Evolutionary conservation across 169 alveolate species (phyloP).

Genomic region (Plasmodium reichenowi): DNA sequence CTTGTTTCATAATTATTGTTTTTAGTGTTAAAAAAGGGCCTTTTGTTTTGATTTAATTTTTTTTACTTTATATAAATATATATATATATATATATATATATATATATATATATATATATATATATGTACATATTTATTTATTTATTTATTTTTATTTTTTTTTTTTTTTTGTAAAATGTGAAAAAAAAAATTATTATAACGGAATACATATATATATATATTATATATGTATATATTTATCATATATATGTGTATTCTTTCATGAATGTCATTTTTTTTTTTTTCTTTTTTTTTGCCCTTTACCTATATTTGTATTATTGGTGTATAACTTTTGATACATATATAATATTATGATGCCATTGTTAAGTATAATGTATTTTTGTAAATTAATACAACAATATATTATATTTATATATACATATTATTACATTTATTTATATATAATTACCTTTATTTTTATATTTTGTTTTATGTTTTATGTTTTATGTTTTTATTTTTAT

Average conservation of each 20-base stretch:
- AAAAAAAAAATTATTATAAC: not conserved
- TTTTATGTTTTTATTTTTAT: too few species aligned
- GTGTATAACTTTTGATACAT: too few species aligned
- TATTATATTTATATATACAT: slow-evolving; percentile 2
- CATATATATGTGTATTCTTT: slow-evolving; percentile 5
- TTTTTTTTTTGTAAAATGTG: slow-evolving; percentile 1
- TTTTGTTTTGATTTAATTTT: too few species aligned
- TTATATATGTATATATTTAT: slow-evolving; percentile 6
- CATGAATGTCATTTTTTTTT: not conserved
- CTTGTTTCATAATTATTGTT: too few species aligned
- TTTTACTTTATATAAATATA: not conserved
- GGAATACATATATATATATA: not conserved
- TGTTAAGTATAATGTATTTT: not conserved
- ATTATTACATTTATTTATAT: slow-evolving; percentile 3
- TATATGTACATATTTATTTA: not conserved
- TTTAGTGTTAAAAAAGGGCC: too few species aligned
- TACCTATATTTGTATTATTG: too few species aligned
- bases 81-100: not conserved
- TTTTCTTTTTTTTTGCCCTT: not conserved
- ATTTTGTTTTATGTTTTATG: too few species aligned
- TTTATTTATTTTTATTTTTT: not conserved
- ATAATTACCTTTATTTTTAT: too few species aligned
- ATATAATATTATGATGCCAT: too few species aligned
- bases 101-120: slow-evolving; percentile 3
- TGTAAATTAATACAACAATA: slow-evolving; percentile 4